A percentile compares a stretch with the other conserved stretches of the same genome.
Conservation (phyloP, 73 alveolate genomes). For the Tetrahymena borealis region DNA sequence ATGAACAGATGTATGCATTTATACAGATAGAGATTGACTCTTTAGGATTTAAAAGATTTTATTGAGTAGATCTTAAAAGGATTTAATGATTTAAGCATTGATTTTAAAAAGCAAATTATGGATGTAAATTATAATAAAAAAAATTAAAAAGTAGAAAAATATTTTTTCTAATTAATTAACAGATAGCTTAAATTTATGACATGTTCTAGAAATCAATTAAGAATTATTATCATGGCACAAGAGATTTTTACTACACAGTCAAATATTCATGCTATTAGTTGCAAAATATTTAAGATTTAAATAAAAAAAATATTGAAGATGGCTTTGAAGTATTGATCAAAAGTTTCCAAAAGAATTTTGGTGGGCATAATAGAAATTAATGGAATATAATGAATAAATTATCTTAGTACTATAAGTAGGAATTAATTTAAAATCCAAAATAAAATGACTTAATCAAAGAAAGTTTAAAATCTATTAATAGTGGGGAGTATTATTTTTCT, state of each 20-base stretch:
- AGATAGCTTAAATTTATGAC: not conserved
- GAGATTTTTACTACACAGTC: not conserved
- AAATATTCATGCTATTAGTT: not conserved
- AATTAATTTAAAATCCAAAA: too few species aligned
- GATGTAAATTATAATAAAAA: not conserved
- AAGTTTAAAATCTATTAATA: not conserved
- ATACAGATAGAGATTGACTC: slow-evolving; percentile 22
- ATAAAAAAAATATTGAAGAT: not conserved
- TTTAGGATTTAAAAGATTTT: not conserved
- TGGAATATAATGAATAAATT: not conserved
- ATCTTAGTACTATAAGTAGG: not conserved
- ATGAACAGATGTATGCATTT: slow-evolving; percentile 61
- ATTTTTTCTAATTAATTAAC: not conserved
- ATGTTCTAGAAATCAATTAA: not conserved
- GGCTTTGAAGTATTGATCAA: not conserved
- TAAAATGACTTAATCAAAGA: not conserved
- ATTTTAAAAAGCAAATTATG: not conserved
- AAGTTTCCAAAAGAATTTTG: not conserved
- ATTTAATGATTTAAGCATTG: not conserved
- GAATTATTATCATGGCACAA: not conserved
- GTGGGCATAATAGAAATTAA: not conserved
- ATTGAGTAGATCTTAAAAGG: not conserved
- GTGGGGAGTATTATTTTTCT: not conserved
- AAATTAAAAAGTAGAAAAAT: not conserved
- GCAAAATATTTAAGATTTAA: not conserved